Evolutionary conservation across 2,329 filamentous ascomycete genomes (phyloP), one percentile per base, ranked within the genome.

Genomic region (Diplocarpon mali): DNA sequence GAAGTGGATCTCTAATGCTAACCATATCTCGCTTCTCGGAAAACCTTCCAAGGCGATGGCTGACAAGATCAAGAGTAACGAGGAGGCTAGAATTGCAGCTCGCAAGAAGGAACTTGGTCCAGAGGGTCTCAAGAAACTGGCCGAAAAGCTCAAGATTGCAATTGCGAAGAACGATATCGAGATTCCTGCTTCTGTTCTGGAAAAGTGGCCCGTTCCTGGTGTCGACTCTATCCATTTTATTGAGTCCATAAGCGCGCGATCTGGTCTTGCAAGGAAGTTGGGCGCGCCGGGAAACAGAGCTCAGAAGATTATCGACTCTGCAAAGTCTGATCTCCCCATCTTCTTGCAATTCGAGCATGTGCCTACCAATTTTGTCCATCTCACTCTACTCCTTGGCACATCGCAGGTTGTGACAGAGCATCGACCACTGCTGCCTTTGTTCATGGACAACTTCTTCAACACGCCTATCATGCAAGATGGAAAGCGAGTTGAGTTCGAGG

Each of bases 281-380:
- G 89, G 88, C 0, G 66, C 72, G 17, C 70, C 74, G 0, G 66
- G 79, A 27, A 90, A 86, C 53, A 63, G 73, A 3, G 76, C 86
- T 4, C 92, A 98, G 63, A 72, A 78, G 48, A 65, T 81, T 39
- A 77, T 98, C 39, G 85, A 96, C 60, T 68, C 72, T 12, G 77
- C 86, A 34, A 71, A 67, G 14, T 69, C 68, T 6, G 69, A 71
- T 13, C 62, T 80, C n/a, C 83, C 87, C 0, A 69, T 96, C 2
- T 98, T 95, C 64, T 73, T 98, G n/a, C 90, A 98, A 64, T 98
- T 93, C 53, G 92, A 98, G 65, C 82, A 95, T 58, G 88, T 96
- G 12, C 82, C 83, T 2, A 93, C 86, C 47, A 94, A 87, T 60
- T 98, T 98, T 62, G 87, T 94, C 6, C 83, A 90, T 55, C 74